Conservation (phyloP, 1,284 basidiomycete species). For the Grifola frondosa region DNA sequence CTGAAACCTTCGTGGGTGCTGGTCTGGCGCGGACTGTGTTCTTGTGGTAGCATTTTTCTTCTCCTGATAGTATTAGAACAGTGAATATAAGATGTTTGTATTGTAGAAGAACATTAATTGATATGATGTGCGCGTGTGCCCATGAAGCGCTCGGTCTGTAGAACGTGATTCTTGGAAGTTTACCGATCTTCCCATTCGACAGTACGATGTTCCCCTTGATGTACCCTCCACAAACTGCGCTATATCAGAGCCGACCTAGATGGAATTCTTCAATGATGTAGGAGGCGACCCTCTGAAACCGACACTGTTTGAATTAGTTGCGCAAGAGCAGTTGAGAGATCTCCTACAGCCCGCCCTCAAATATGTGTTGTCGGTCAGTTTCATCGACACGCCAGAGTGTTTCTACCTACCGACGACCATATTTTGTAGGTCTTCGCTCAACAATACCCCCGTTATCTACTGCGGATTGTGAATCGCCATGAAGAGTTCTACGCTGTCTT, state of each 20-base stretch:
- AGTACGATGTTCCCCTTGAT: too few species aligned
- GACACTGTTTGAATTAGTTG: conserved; percentile 93
- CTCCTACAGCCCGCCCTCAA: conserved; percentile 94
- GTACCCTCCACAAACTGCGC: too few species aligned
- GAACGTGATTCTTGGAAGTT: too few species aligned
- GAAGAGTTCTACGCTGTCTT: conserved; percentile 93
- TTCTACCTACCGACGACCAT: conserved; percentile 5
- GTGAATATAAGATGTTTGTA: too few species aligned
- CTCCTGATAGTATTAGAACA: too few species aligned
- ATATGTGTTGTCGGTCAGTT: conserved; percentile 86
- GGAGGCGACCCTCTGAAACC: conserved; percentile 78
- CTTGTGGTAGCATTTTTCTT: too few species aligned
- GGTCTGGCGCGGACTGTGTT: too few species aligned
- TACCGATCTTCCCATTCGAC: too few species aligned
- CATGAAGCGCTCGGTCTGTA: too few species aligned
- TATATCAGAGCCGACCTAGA: conserved; percentile 27
- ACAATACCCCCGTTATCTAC: conserved; percentile 89
- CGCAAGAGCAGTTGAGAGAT: conserved; percentile 92
- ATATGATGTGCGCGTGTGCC: too few species aligned
- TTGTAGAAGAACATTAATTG: too few species aligned
- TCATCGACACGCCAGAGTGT: neutral
- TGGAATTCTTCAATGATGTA: conserved; percentile 82
- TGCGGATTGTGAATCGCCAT: conserved; percentile 90
- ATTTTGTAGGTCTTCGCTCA: conserved; percentile 85
- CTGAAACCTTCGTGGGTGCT: too few species aligned